Evolutionary conservation across 805 yeast species (phyloP).

Genomic region (Yamadazyma philogaea): DNA sequence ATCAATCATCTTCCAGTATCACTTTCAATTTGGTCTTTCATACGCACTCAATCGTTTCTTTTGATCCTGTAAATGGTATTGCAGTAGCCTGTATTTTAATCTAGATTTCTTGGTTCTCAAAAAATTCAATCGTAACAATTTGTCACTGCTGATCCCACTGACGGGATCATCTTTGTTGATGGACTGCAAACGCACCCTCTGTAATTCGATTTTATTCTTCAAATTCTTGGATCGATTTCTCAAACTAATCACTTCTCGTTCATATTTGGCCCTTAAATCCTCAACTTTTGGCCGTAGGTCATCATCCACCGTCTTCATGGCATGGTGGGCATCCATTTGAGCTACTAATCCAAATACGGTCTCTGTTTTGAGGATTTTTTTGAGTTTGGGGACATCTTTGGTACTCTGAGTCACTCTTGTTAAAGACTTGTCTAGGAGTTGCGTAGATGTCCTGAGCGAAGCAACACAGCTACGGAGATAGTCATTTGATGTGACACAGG

Average conservation of each 20-base stretch:
- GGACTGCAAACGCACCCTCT: constrained; percentile 33
- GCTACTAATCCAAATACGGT: constrained; percentile 52
- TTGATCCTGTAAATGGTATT: constrained; percentile 19
- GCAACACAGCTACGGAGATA: constrained; percentile 24
- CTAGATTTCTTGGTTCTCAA: constrained; percentile 44
- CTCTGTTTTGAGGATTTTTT: constrained; percentile 39
- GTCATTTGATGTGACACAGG: not conserved
- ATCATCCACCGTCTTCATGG: constrained; percentile 32
- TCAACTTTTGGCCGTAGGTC: constrained; percentile 44
- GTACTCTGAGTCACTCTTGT: constrained; percentile 32
- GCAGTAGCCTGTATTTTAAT: constrained; percentile 37
- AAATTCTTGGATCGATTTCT: constrained; percentile 31
- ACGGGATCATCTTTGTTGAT: constrained; percentile 7
- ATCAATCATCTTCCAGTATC: too few species aligned
- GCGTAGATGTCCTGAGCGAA: constrained; percentile 32
- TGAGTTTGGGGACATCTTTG: constrained; percentile 39
- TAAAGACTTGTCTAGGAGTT: constrained; percentile 32
- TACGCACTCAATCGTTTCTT: constrained; percentile 4
- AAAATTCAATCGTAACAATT: constrained; percentile 36
- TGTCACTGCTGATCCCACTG: constrained; percentile 24
- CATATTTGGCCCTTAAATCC: constrained; percentile 27
- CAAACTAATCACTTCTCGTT: constrained; percentile 30
- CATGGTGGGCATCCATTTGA: constrained; percentile 43
- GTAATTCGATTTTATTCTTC: constrained; percentile 38
- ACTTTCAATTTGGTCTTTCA: not conserved